Base-by-base conservation (phyloP, 2,329 filamentous ascomycete species). In the Eurotiales sp. region DNA sequence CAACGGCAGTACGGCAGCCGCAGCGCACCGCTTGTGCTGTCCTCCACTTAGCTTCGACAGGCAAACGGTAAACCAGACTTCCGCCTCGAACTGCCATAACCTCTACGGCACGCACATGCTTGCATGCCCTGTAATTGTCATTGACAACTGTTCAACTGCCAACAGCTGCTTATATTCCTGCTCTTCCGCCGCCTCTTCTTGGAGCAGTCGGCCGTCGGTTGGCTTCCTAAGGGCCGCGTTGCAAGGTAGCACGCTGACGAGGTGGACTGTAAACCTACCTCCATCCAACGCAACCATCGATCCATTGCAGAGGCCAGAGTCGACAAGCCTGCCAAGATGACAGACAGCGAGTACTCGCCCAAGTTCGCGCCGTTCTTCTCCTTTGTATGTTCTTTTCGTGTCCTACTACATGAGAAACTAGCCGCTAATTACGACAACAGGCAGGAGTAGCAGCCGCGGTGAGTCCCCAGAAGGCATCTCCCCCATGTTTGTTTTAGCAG, bases 351-450 rank as follows among this genome's bases (percentile, higher is more conserved):
- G 54, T 68, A 77, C 55, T 71, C 81, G 52, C 83, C 83, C 58
- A 81, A 80, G 69, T 85, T 85, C 63, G 82, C 83, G 63, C 82
- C 82, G 43, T 86, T 86, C 73, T 77, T 86, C 64, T 83, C 83
- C 68, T 85, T 86, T 78, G 81, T 83, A 72, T 68, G 78, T 75
- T 19, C 23, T 46, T 21, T 11, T 14, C 5, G 19, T 42, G 15
- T 14, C n/a, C n/a, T 14, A n/a, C n/a, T 14, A 12, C 17, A 2
- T 43, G 15, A 8, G 30, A 48, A 40, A 10, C 19, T 30, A 14
- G 36, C 39, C 41, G 25, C 51, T 53, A 39, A 53, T 30, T 17
- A 27, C 10, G 22, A 12, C 30, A 32, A 53, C 53, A 77, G 75
- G 74, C 72, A 54, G 75, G 75, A 51, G 73, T 77, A 64, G 74